Evolutionary conservation across 495 filamentous ascomycete species (phyloP).

Genomic region (Hypoxylon fragiforme): DNA sequence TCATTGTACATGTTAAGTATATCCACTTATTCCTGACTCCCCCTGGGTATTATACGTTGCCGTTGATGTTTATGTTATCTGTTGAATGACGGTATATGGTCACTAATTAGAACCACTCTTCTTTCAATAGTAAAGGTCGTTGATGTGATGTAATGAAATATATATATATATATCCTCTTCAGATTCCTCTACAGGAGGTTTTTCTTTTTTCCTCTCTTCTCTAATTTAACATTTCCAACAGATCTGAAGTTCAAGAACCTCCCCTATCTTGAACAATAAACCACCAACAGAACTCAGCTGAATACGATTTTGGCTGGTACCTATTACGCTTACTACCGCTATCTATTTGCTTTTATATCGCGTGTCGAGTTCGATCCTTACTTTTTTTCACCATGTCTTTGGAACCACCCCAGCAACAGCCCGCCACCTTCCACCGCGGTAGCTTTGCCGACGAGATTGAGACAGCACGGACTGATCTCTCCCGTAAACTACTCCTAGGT

Average conservation of each 20-base stretch:
- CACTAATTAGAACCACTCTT: conserved; percentile 20
- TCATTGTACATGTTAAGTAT: conserved; percentile 34
- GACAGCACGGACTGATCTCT: conserved; percentile 36
- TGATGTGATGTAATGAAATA: neutral
- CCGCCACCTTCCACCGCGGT: conserved; percentile 38
- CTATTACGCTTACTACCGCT: neutral
- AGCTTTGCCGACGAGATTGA: conserved; percentile 39
- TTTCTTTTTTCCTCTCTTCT: conserved; percentile 1
- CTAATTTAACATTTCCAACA: no score
- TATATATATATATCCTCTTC: conserved; percentile 32
- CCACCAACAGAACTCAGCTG: no score
- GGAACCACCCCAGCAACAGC: conserved; percentile 25
- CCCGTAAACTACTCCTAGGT: conserved; percentile 33
- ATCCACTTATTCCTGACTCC: conserved; percentile 26
- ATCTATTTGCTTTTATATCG: conserved; percentile 31
- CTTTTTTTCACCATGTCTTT: conserved; percentile 35
- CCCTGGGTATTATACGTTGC: conserved; percentile 9
- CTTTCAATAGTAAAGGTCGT: neutral
- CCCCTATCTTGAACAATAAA: conserved; percentile 9
- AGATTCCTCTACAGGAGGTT: conserved; percentile 7
- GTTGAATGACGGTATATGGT: conserved; percentile 8
- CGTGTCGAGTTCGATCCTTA: conserved; percentile 43
- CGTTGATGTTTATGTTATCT: conserved; percentile 9
- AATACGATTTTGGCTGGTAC: conserved; percentile 14
- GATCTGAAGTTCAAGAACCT: no score